phyloP scores from a whole-genome alignment of 2,329 filamentous ascomycete genomes.

The Cladosporium velox region DNA sequence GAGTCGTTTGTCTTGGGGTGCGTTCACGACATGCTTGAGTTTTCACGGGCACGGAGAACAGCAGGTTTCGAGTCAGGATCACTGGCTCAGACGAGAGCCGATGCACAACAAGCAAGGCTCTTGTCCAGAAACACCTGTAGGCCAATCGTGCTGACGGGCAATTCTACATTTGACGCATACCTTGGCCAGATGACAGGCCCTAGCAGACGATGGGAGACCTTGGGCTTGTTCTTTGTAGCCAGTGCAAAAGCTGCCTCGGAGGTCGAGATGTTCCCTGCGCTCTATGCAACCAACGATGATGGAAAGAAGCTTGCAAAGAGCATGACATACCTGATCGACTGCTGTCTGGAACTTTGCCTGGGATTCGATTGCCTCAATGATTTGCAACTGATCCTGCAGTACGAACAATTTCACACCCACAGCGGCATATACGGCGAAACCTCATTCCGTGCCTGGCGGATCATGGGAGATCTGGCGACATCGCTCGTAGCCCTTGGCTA shows the following conservation, averaged over 20 bases:
- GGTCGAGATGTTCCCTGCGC: constrained; percentile 37
- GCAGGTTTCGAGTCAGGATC: constrained; percentile 21
- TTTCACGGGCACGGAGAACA: constrained; percentile 6
- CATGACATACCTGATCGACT: constrained; percentile 27
- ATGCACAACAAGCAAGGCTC: background rate
- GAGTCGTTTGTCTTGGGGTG: constrained; percentile 30
- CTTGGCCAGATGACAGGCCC: constrained; percentile 14
- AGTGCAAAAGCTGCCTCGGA: constrained; percentile 41
- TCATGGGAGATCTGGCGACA: constrained; percentile 49
- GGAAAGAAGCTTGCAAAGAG: constrained; percentile 38
- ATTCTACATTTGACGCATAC: constrained; percentile 17
- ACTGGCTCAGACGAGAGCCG: background rate
- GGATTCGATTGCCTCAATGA: constrained; percentile 45
- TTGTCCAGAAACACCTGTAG: constrained; percentile 13
- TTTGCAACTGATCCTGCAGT: constrained; percentile 49
- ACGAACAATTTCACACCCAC: constrained; percentile 51
- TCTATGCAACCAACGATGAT: constrained; percentile 30
- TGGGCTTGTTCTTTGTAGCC: constrained; percentile 44
- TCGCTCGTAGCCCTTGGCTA: constrained; percentile 52
- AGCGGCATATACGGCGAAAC: constrained; percentile 46
- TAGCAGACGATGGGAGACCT: constrained; percentile 43
- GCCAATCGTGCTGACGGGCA: background rate
- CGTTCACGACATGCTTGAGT: constrained; percentile 27
- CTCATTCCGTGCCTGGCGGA: constrained; percentile 49
- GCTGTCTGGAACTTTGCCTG: constrained; percentile 40